Evolutionary conservation across 164 flowering plant species (phyloP).

Genomic region (Nymphaea thermarum): DNA sequence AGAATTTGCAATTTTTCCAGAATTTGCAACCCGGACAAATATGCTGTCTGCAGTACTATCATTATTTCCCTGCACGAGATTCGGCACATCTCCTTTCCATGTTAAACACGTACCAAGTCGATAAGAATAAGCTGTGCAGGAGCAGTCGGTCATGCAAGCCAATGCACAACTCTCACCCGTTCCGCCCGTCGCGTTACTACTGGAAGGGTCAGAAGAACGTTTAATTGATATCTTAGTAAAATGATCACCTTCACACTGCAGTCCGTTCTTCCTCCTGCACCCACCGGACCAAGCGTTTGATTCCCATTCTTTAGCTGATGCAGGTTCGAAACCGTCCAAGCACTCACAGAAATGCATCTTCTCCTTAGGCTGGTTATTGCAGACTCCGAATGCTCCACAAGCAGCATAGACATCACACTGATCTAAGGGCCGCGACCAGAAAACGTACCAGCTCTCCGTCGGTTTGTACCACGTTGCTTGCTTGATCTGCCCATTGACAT

Average conservation of each 20-base stretch:
- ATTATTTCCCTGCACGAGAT: too few relatives aligned
- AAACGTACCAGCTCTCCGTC: conserved; percentile 6
- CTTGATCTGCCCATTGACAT: conserved; percentile 13
- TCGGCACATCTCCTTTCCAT: too few relatives aligned
- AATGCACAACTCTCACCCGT: conserved; percentile 5
- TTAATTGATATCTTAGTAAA: too few relatives aligned
- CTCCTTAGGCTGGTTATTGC: not conserved
- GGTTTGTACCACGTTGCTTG: conserved; percentile 3
- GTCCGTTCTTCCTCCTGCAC: conserved; percentile 12
- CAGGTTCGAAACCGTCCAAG: conserved; percentile 11
- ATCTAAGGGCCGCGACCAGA: conserved; percentile 14
- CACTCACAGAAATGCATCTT: conserved; percentile 8
- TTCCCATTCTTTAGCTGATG: conserved; percentile 7
- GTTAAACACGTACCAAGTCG: too few relatives aligned
- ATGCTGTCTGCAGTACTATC: too few relatives aligned
- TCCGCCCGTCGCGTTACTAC: not conserved
- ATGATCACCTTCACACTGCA: conserved; percentile 8
- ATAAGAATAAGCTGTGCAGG: conserved; percentile 12
- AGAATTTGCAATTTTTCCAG: too few relatives aligned
- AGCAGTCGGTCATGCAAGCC: conserved; percentile 12
- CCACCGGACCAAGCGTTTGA: conserved; percentile 11
- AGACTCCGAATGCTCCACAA: conserved; percentile 15
- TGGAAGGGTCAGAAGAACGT: too few relatives aligned
- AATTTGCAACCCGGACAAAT: too few relatives aligned
- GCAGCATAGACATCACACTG: conserved; percentile 9